Evolutionary conservation across 805 yeast species (phyloP).

Genomic region (Metschnikowia rubicola): DNA sequence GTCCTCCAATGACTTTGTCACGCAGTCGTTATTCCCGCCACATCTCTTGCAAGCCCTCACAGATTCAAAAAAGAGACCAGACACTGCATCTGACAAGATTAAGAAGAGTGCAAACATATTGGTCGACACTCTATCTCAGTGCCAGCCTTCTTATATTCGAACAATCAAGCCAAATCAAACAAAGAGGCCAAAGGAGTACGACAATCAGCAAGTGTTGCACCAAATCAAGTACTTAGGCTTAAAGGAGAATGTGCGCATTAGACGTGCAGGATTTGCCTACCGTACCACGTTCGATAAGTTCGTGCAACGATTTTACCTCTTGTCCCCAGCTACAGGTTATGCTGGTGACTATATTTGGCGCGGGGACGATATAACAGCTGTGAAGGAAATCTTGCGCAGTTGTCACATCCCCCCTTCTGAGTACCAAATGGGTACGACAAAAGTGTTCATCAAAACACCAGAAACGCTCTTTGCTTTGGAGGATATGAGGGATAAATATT

Average conservation of each 20-base stretch:
- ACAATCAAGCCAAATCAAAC: conserved; percentile 97
- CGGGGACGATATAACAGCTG: conserved; percentile 54
- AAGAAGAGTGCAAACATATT: conserved; percentile 85
- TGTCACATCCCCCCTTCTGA: conserved; percentile 73
- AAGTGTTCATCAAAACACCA: conserved; percentile 93
- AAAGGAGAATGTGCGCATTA: conserved; percentile 93
- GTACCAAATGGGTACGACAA: conserved; percentile 87
- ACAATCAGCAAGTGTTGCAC: conserved; percentile 84
- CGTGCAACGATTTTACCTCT: conserved; percentile 86
- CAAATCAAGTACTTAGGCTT: conserved; percentile 94
- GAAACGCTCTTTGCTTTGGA: conserved; percentile 94
- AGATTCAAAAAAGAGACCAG: conserved; percentile 77
- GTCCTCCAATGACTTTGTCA: conserved; percentile 68
- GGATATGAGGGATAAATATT: conserved; percentile 92
- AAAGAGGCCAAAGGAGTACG: conserved; percentile 86
- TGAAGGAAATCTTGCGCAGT: conserved; percentile 46
- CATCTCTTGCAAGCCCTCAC: conserved; percentile 30
- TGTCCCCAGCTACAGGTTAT: conserved; percentile 87
- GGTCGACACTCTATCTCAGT: conserved; percentile 82
- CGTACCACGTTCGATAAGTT: conserved; percentile 95
- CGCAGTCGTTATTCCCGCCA: conserved; percentile 45
- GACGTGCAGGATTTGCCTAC: conserved; percentile 98
- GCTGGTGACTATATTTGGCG: conserved; percentile 70
- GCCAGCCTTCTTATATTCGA: conserved; percentile 95
- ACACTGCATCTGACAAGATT: conserved; percentile 94